phyloP scores from a whole-genome alignment of 768 basidiomycete species.

The Mrakia hoshinonis region DNA sequence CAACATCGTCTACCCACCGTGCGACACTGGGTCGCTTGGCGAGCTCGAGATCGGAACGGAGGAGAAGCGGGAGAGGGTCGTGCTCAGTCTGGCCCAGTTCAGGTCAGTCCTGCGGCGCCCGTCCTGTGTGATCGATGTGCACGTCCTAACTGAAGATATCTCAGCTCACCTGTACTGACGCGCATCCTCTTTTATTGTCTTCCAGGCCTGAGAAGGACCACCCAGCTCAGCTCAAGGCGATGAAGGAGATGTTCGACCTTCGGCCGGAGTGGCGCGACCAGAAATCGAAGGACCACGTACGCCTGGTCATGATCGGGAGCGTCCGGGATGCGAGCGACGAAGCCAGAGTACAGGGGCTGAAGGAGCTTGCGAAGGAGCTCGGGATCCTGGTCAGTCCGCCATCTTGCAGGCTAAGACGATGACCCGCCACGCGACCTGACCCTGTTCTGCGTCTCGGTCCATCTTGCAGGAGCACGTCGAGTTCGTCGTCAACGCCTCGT shows the following conservation, averaged over 20 bases:
- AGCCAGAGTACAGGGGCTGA: slow-evolving; percentile 56
- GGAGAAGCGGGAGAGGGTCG: slow-evolving; percentile 49
- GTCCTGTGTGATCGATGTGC: neutral
- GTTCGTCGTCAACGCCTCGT: slow-evolving; percentile 77
- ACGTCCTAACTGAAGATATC: too few relatives aligned
- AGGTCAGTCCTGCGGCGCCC: slow-evolving; percentile 48
- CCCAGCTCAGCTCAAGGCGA: slow-evolving; percentile 62
- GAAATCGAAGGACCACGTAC: slow-evolving; percentile 40
- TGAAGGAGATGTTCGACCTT: slow-evolving; percentile 51
- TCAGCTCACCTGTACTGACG: too few relatives aligned
- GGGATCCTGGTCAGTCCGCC: slow-evolving; percentile 51
- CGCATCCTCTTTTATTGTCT: neutral
- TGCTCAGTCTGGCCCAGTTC: slow-evolving; percentile 89
- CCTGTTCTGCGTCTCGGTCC: too few relatives aligned
- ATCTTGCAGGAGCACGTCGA: slow-evolving; percentile 55
- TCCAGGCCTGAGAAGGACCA: slow-evolving; percentile 91
- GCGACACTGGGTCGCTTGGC: slow-evolving; percentile 54
- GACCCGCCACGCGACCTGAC: neutral
- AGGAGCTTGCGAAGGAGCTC: slow-evolving; percentile 53
- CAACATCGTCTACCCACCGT: slow-evolving; percentile 76
- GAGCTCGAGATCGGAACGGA: slow-evolving; percentile 33
- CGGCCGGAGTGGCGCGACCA: slow-evolving; percentile 50
- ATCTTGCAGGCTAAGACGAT: neutral
- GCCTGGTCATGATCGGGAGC: slow-evolving; percentile 73
- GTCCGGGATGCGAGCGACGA: slow-evolving; percentile 70